Conservation (phyloP, 2,329 filamentous ascomycete genomes). For the Colletotrichum nymphaeae region DNA sequence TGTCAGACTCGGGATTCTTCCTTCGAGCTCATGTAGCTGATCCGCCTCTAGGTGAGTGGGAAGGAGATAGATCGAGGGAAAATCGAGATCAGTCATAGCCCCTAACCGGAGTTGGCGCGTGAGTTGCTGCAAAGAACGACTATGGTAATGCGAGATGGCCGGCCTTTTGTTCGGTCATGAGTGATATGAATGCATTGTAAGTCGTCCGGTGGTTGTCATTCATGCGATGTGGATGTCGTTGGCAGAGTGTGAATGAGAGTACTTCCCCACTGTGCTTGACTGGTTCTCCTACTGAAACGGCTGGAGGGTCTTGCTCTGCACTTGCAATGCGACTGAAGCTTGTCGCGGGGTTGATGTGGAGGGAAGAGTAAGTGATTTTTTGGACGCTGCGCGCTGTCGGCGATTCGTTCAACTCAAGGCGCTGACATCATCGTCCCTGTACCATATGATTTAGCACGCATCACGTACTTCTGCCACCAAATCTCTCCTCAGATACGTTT, state of each 20-base stretch:
- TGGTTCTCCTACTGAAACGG: not conserved
- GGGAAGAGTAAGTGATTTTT: not conserved
- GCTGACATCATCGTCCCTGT: slow-evolving; percentile 23
- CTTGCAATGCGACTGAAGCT: not conserved
- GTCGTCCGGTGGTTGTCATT: not conserved
- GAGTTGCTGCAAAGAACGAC: not conserved
- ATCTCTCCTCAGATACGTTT: not conserved
- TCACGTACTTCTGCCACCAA: not conserved
- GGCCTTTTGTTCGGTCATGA: not conserved
- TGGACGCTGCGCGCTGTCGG: too few species aligned
- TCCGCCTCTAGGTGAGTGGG: slow-evolving; percentile 74
- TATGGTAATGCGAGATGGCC: not conserved
- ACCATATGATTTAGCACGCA: not conserved
- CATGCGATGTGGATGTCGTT: not conserved
- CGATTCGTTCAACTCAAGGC: not conserved
- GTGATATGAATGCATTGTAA: not conserved
- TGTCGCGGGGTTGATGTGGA: not conserved
- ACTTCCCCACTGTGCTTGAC: not conserved
- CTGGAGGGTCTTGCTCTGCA: not conserved
- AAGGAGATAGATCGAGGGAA: slow-evolving; percentile 80
- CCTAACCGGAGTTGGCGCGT: not conserved
- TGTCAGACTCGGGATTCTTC: slow-evolving; percentile 73
- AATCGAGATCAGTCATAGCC: slow-evolving; percentile 41
- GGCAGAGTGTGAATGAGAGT: too few species aligned
- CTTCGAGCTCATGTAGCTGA: slow-evolving; percentile 73